phyloP scores from a whole-genome alignment of 2,329 filamentous ascomycete genomes.

The Dactylellina parvicollis region DNA sequence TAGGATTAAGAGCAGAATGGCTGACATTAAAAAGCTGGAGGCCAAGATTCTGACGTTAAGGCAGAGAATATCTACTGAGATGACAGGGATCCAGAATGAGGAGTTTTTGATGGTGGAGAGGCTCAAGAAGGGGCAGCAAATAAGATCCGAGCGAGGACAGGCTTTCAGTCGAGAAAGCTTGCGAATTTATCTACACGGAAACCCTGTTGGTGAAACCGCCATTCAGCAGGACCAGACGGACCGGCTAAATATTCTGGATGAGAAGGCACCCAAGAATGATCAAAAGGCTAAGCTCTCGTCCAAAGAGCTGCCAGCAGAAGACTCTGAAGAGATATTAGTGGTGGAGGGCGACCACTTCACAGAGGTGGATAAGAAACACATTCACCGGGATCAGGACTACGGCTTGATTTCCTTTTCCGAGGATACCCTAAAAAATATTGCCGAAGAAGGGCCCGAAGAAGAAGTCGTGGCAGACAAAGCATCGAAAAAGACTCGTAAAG shows the following conservation, averaged over 20 bases:
- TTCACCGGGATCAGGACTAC: not conserved
- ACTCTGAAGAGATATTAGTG: conserved; percentile 8
- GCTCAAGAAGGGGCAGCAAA: not conserved
- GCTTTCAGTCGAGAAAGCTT: conserved; percentile 10
- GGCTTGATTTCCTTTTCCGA: conserved; percentile 20
- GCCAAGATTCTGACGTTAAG: conserved; percentile 14
- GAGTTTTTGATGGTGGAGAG: conserved; percentile 8
- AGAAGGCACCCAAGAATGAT: not conserved
- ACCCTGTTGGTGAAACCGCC: not conserved
- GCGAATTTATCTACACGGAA: conserved; percentile 1
- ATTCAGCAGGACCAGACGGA: not conserved
- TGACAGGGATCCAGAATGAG: conserved; percentile 4
- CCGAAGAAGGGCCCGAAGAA: not conserved
- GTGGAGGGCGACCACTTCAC: not conserved
- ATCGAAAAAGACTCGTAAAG: not conserved
- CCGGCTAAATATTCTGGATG: not conserved
- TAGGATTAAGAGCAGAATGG: conserved; percentile 11
- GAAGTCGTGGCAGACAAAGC: not conserved
- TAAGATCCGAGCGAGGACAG: conserved; percentile 26
- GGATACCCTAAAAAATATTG: conserved; percentile 13
- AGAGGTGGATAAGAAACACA: not conserved
- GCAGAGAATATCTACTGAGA: not conserved
- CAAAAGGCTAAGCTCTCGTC: not conserved
- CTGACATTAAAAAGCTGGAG: conserved; percentile 14
- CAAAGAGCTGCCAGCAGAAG: not conserved